A percentile compares a stretch with the other conserved stretches of the same genome.
Conservation (phyloP, 495 filamentous ascomycete genomes). For the Penicillium tannophilum region DNA sequence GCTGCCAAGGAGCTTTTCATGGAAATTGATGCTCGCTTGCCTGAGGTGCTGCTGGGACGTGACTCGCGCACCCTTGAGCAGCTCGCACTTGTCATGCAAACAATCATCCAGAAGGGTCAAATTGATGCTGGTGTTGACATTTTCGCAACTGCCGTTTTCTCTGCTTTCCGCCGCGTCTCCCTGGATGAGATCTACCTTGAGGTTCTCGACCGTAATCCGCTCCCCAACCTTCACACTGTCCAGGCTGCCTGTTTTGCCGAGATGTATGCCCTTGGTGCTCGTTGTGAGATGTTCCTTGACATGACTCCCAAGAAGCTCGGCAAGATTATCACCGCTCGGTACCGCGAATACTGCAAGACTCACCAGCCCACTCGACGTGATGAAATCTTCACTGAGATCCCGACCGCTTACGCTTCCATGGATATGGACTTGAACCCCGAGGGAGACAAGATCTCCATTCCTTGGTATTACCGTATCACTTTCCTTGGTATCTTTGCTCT, state of each 20-base stretch:
- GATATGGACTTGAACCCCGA: constrained; percentile 7
- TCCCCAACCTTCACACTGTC: constrained; percentile 5
- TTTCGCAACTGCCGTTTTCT: constrained; percentile 2
- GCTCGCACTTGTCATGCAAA: constrained; percentile 1
- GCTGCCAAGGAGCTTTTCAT: constrained; percentile 3
- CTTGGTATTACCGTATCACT: constrained; percentile 6
- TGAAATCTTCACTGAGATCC: constrained; percentile 9
- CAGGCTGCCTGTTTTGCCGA: constrained; percentile 8
- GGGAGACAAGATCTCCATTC: constrained; percentile 1
- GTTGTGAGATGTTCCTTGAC: constrained; percentile 5
- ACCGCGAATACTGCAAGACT: constrained; percentile 5
- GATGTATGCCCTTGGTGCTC: constrained; percentile 8
- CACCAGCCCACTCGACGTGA: constrained; percentile 2
- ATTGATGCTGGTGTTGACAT: constrained; percentile 8
- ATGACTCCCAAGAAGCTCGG: constrained; percentile 4
- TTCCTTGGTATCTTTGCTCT: constrained; percentile 10
- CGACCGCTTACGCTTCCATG: constrained; percentile 8
- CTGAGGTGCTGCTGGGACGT: constrained; percentile 1
- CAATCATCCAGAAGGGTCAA: constrained; percentile 1
- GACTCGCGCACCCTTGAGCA: constrained; percentile 4
- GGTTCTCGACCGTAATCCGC: constrained; percentile 8
- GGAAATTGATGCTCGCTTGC: constrained; percentile 5
- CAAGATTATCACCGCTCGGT: constrained; percentile 8
- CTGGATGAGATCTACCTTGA: constrained; percentile 6
- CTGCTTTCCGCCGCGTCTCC: constrained; percentile 7